Conservation (phyloP, 192 early-diverging fungal species). For the Coemansia aciculifera region DNA sequence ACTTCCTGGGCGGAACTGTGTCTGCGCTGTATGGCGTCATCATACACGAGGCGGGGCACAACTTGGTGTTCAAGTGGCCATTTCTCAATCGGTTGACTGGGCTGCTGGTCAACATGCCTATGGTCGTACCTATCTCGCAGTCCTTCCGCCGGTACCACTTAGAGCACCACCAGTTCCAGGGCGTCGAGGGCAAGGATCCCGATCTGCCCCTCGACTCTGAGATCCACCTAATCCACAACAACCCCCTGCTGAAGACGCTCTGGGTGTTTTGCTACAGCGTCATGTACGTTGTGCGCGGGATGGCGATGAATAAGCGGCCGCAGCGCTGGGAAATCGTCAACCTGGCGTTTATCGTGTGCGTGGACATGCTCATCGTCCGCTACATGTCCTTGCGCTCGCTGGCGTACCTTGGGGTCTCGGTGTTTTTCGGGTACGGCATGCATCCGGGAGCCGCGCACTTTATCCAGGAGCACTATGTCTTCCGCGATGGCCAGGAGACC, state of each 20-base stretch:
- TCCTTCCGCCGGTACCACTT: slow-evolving; percentile 90
- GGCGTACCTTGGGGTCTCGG: slow-evolving; percentile 64
- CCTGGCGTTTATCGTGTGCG: slow-evolving; percentile 58
- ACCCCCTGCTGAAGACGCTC: slow-evolving; percentile 65
- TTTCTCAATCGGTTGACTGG: slow-evolving; percentile 78
- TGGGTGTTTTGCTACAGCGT: slow-evolving; percentile 81
- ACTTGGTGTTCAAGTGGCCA: slow-evolving; percentile 70
- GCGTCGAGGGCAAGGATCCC: slow-evolving; percentile 89
- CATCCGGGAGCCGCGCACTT: slow-evolving; percentile 96
- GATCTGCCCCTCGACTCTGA: slow-evolving; percentile 90
- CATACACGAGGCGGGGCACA: slow-evolving; percentile 93
- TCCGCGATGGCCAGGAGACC: slow-evolving; percentile 89
- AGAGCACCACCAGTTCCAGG: slow-evolving; percentile 96
- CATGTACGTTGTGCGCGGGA: slow-evolving; percentile 79
- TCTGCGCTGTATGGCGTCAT: slow-evolving; percentile 80
- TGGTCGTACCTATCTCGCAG: slow-evolving; percentile 78
- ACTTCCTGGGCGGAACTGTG: slow-evolving; percentile 81
- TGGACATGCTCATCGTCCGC: slow-evolving; percentile 58
- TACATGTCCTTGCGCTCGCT: slow-evolving; percentile 65
- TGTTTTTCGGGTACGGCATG: slow-evolving; percentile 82
- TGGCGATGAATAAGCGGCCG: slow-evolving; percentile 60
- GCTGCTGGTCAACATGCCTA: slow-evolving; percentile 80
- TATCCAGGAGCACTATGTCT: slow-evolving; percentile 95
- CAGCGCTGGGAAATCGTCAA: slow-evolving; percentile 76
- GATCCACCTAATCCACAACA: slow-evolving; percentile 70